Base-by-base conservation (phyloP, 2,329 filamentous ascomycete species). In the Aspergillus sp. region DNA sequence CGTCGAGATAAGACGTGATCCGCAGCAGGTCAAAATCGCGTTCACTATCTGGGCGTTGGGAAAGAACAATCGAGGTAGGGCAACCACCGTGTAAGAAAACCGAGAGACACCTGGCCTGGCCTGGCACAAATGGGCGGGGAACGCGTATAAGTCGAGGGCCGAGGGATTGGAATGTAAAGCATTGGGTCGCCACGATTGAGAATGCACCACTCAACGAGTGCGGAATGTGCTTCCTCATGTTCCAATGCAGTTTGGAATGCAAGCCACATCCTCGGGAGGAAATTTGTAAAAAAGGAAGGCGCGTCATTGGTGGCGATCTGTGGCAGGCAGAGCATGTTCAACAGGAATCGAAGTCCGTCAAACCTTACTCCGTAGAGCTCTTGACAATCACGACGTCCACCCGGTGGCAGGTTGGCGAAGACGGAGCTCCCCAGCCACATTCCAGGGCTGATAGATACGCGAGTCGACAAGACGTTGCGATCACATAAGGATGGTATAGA, bases 131-230 rank as follows among this genome's bases (percentile, higher is more conserved):
- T 25, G 47, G 44, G 52, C 39, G 37, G 41, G 62, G 58, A 52
- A 43, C 56, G 50, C 50, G 60, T 61, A 59, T 46, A 46, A 47
- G 58, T 60, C 46, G 61, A 60, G 57, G 17, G 25, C 59, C 40
- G 61, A 61, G 59, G 21, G 40, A 27, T 52, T 64, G 65, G 64
- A 65, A 67, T 67, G 65, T 50, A 53, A 56, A 47, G 49, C 25
- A 39, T 39, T 46, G 48, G 44, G 51, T 52, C 48, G 62, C 65
- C 62, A 62, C 60, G n/a, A 46, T 41, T 51, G 55, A 52, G 65
- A 67, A 67, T 67, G 65, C 57, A 58, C 49, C 58, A 53, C 48
- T 46, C 55, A 49, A 60, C 49, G 17, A 48, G 23, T 46, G n/a
- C 15, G 62, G 65, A 65, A 67, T 67, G 64, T 52, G 27, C 37